Base-by-base conservation (phyloP, 2,329 filamentous ascomycete genomes). In the Apiospora koreana region DNA sequence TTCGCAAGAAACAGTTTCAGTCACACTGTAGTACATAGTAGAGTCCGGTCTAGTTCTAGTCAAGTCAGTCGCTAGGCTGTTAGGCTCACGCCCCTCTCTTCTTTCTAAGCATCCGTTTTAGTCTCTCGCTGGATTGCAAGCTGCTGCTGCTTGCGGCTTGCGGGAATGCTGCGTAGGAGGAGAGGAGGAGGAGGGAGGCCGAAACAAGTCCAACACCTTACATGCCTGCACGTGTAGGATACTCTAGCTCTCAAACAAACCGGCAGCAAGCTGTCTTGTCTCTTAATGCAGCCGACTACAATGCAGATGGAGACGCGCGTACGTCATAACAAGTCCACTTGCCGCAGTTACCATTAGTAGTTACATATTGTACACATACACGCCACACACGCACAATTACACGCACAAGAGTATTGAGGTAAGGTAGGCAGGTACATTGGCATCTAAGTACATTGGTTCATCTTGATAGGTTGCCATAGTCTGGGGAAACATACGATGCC, bases 121-220 rank as follows among this genome's bases (percentile, higher is more conserved):
- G 41, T 43, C 41, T 41, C 12, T 35, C 7, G 14, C 14, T 16
- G 10, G 18, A 35, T 42, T 58, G 67, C n/a, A 18, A 46, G 38
- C 16, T 68, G 45, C 46, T 42, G 25, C 25, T 46, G 9, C 23
- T 41, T 54, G 66, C 43, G 5, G 31, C 38, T 68, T 38, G 46
- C 65, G 65, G 67, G 67, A 68, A 68, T 68, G 23, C 28, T 68
- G 23, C 28, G 50, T 68, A 8, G 35, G 35, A 35, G 35, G 35
- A 4, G 18, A 46, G 18, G 43, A 12, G 35, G 38, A n/a, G 67
- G 18, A 58, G n/a, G 35, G 38, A n/a, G 67, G 67, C 54, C 67
- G 54, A 54, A 58, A 68, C 48, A 68, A 68, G 67, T 25, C 35
- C 67, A 68, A 67, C 45, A 68, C 48, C 54, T 68, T 54, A 48